Evolutionary conservation across 352 stramenopile species (phyloP), one percentile per base, ranked within the genome.

Genomic region (Pythium myriotylum): DNA sequence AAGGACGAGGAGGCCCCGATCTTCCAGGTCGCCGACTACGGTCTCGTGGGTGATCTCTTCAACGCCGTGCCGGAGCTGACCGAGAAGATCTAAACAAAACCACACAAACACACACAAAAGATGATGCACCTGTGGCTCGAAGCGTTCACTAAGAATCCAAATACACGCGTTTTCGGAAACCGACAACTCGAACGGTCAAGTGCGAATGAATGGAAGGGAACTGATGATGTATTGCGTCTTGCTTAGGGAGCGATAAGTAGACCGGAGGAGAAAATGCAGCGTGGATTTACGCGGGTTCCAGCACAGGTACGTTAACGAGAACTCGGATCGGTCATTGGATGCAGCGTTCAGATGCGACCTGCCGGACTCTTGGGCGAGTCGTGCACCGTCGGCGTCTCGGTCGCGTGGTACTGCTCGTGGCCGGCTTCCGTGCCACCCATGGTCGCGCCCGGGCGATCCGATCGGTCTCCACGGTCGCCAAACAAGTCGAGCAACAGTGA

Each of bases 1-100:
- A 99, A 99, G 80, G 98, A 99, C 85, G 88, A 96, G 37, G 97
- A 99, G 64, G 97, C 97, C 9, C 98, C 98, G 32, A 99, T 99
- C 76, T 99, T 99, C 82, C 89, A 98, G 72, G 96, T 99, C 32
- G 91, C 96, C 24, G 98, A 99, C 88, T 99, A 99, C 77, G 97
- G 97, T 29, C 80, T 99, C 19, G 94, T 98, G n/a, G 95, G 79
- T 39, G 98, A 99, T 80, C 85, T 99, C 43, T 99, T 99, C 79
- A 90, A 90, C 26, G 94, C 84, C 54, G 90, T 99, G 35, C 98
- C 98, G 3, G 97, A 99, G 76, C 79, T 99, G 59, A 98, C 95
- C 6, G 85, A 98, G 63, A 99, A 99, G 81, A 74, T 99, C 65
- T 98, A 84, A 82, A 32, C 45, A 32, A 54, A 13, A 43, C 14